Percentiles rank a stretch among this genome's conserved stretches.
These are phyloP conservation scores for Basidiobolus meristosporus DNA, from an alignment of 371 early-diverging fungal genomes.

Conservation along the genomic window DNA sequence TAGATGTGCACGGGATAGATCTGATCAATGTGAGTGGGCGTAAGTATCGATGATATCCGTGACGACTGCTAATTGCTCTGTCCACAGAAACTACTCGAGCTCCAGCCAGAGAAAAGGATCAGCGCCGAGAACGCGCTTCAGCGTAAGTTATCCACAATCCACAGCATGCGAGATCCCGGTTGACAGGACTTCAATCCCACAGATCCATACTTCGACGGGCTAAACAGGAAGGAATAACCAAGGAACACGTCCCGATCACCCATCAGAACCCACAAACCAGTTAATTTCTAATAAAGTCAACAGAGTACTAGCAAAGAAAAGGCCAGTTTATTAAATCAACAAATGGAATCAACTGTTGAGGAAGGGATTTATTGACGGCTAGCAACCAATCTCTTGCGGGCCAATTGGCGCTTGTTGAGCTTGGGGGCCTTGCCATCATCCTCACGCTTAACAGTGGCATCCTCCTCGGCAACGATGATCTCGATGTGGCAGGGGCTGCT, in stretches of 20 bases:
- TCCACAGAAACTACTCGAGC: conserved; percentile 31
- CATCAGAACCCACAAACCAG: too few species aligned
- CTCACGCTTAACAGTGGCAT: conserved; percentile 52
- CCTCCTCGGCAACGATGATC: conserved; percentile 75
- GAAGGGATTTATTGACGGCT: neutral
- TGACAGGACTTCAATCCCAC: too few species aligned
- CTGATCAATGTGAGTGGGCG: conserved; percentile 26
- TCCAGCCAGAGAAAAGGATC: conserved; percentile 55
- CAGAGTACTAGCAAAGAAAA: too few species aligned
- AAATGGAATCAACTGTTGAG: too few species aligned
- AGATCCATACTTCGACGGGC: too few species aligned
- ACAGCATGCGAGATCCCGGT: too few species aligned
- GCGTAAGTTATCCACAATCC: too few species aligned
- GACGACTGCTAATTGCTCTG: neutral
- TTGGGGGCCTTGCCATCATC: conserved; percentile 35
- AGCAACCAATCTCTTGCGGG: conserved; percentile 5
- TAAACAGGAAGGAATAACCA: too few species aligned
- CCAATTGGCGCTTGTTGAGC: conserved; percentile 34
- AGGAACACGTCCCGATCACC: too few species aligned
- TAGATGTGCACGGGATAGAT: conserved; percentile 65
- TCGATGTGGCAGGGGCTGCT: conserved; percentile 95
- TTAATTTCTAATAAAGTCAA: too few species aligned
- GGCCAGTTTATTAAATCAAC: too few species aligned
- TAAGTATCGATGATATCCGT: neutral
- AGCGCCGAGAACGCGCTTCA: conserved; percentile 46